Base-by-base conservation (phyloP, 2,329 filamentous ascomycete genomes). In the Fusarium sp. region DNA sequence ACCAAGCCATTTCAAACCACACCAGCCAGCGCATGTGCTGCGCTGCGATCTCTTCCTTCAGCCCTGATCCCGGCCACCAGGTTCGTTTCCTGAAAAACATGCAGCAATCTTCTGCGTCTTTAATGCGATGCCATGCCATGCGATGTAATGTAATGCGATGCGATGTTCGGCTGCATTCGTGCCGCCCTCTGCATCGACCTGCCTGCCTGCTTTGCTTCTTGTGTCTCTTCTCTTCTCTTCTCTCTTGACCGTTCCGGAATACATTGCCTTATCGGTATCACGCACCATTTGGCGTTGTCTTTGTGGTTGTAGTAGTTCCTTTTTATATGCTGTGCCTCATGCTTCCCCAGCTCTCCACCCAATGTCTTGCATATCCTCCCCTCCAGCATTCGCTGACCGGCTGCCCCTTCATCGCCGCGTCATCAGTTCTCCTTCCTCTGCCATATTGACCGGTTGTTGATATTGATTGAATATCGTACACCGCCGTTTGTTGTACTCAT, bases 351-450 rank as follows among this genome's bases (percentile, higher is more conserved):
- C 58, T 57, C 62, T 69, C 47, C 69, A 55, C 72, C 69, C 72
- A 77, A 76, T 77, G 66, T 75, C 72, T 69, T 74, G 72, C 74
- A 62, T 75, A 60, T 63, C 57, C 72, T 77, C 66, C 75, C 76
- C 76, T 70, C 70, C 74, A 72, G 48, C 57, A 67, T 56, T 51
- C 55, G 36, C 59, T 78, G 70, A 78, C 76, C 74, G 75, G 73
- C 57, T 69, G 66, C 65, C 63, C 41, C 39, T 57, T 52, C 59
- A 49, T 63, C 57, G 62, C 63, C 60, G 65, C 68, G 58, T 72
- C 72, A 69, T 60, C 59, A 44, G 39, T 33, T 52, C 55, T 56
- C 45, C 38, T 68, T 56, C 42, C 41, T 70, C 70, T 22, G 42
- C 28, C 49, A 55, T 41, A 58, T 64, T 69, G 65, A 75, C 71